Base-by-base conservation (phyloP, 2,329 filamentous ascomycete genomes). In the Paraphoma sp. region DNA sequence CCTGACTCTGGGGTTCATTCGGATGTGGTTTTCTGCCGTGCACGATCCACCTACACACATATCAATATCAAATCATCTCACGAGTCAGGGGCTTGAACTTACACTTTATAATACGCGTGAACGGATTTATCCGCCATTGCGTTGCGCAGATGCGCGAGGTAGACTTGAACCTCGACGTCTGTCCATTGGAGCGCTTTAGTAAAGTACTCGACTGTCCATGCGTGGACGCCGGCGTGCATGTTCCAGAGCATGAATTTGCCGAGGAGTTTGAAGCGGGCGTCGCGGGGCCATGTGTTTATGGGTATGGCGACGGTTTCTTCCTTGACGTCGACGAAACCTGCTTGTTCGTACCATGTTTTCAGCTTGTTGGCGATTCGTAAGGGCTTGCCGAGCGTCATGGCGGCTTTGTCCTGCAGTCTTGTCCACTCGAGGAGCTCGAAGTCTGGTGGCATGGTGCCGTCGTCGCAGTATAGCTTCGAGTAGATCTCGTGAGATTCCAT, bases 311-410 rank as follows among this genome's bases (percentile, higher is more conserved):
- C 79, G 12, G 83, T 68, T 33, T 79, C 77, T 60, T 85, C 81
- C 45, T 83, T 76, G 10, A 88, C 80, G 52, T 88, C 83, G 2
- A 83, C 78, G 54, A 86, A 88, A 0, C 86, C 86, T 1, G 83
- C 81, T 29, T 83, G 80, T 66, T 80, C 77, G 73, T 87, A 84
- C 78, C 80, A 85, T 3, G 70, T 76, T 56, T 84, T 83, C 33
- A 86, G 68, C 43, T 82, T 79, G 41, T 85, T 81, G 0, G 83
- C 84, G 29, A 86, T 78, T 3, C 83, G 78, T 53, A 84, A 76
- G 57, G 86, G 77, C 52, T 80, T 72, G 38, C 67, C 82, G 64
- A 74, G 76, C 63, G 63, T 77, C 68, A 76, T 75, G 42, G 82
- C 81, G 16, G 83, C 82, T 11, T 81, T 74, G 54, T 80, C 75